Conservation (phyloP, 2,329 filamentous ascomycete species). For the Epichloe brachyelytri region DNA sequence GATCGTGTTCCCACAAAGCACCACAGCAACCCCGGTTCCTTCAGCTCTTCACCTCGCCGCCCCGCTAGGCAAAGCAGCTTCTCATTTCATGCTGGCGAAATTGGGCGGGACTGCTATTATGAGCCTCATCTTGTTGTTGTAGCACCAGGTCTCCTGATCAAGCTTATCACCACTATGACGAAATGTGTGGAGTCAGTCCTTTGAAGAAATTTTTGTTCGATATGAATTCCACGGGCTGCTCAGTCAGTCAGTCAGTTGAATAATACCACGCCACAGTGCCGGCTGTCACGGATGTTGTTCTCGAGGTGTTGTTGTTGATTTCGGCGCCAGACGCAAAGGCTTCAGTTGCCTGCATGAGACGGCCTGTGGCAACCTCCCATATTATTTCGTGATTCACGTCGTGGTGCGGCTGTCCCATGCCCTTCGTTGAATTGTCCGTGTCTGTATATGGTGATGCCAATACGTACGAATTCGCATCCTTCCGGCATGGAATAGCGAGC, state of each 20-base stretch:
- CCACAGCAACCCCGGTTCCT: not conserved
- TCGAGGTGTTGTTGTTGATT: not conserved
- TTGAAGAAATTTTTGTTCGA: not conserved
- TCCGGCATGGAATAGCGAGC: too few species aligned
- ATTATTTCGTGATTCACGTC: too few species aligned
- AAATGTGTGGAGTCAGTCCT: not conserved
- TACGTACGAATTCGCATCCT: too few species aligned
- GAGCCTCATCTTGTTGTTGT: not conserved
- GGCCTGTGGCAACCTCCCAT: too few species aligned
- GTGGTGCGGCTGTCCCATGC: too few species aligned
- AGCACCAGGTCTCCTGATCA: not conserved
- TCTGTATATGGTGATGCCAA: too few species aligned
- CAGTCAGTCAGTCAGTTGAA: not conserved
- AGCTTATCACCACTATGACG: not conserved
- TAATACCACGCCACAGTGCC: not conserved
- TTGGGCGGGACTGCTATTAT: not conserved
- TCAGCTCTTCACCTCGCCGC: not conserved
- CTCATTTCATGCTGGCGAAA: not conserved
- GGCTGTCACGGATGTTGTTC: not conserved
- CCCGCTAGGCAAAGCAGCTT: not conserved
- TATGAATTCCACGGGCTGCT: too few species aligned
- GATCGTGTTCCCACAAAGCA: not conserved
- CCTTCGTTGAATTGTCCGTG: too few species aligned
- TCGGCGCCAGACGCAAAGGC: too few species aligned
- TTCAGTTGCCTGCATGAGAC: too few species aligned